Conservation (phyloP, 768 basidiomycete species). For the Trametopsis cervina region DNA sequence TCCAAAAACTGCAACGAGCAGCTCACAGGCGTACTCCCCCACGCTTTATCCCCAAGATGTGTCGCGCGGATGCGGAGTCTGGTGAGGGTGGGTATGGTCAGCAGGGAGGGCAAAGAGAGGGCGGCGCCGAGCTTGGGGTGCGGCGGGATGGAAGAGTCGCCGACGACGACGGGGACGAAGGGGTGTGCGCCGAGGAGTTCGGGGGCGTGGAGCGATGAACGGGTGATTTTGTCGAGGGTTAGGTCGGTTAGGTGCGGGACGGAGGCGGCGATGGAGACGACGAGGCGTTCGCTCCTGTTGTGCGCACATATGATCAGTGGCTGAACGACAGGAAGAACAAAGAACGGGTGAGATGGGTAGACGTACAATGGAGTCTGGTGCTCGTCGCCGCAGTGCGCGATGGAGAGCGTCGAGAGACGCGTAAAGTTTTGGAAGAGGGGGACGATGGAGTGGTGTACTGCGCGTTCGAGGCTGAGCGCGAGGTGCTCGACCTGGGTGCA, state of each 20-base stretch:
- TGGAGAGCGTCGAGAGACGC: slow-evolving; percentile 38
- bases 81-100: slow-evolving; percentile 54
- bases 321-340: too few species aligned
- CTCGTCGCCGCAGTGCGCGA: slow-evolving; percentile 37
- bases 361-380: slow-evolving; percentile 32
- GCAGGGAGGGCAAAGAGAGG: slow-evolving; percentile 58
- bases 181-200: slow-evolving; percentile 49
- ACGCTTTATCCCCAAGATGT: slow-evolving; percentile 57
- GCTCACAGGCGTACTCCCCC: slow-evolving; percentile 43
- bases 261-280: slow-evolving; percentile 60
- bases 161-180: slow-evolving; percentile 51
- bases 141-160: slow-evolving; percentile 52
- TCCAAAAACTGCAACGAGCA: slow-evolving; percentile 52
- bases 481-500: slow-evolving; percentile 43
- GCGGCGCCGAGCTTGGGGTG: slow-evolving; percentile 45
- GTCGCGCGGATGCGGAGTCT: slow-evolving; percentile 63
- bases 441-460: slow-evolving; percentile 42
- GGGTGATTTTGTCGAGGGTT: slow-evolving; percentile 55
- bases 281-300: slow-evolving; percentile 58
- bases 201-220: slow-evolving; percentile 58
- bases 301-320: slow-evolving; percentile 11
- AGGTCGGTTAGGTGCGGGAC: slow-evolving; percentile 49
- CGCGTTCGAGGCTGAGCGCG: slow-evolving; percentile 40
- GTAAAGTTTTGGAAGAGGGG: slow-evolving; percentile 38
- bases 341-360: neutral